A percentile compares a stretch with the other conserved stretches of the same genome.
Conservation (phyloP, 345 rosid species). For the Eucalyptus erythrocorys region DNA sequence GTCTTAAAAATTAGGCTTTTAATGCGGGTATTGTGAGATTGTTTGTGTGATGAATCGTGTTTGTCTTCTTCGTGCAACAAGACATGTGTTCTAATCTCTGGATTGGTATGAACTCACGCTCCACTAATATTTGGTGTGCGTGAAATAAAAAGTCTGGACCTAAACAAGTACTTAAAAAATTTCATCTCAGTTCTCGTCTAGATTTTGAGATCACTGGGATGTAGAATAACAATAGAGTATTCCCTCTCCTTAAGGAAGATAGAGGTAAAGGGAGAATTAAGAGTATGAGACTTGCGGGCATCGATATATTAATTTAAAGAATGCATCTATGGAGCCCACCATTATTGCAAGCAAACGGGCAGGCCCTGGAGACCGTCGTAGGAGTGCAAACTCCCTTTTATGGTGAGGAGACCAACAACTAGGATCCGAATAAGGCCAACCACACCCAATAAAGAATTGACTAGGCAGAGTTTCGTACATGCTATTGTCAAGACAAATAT, state of each 20-base stretch:
- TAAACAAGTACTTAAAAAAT: no score
- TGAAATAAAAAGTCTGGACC: background rate
- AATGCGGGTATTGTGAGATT: background rate
- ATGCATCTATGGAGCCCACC: rapidly evolving
- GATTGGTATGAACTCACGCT: background rate
- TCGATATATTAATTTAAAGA: rapidly evolving
- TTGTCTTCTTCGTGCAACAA: background rate
- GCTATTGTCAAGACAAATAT: background rate
- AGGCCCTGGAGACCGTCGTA: no score
- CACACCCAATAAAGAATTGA: background rate
- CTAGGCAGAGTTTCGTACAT: background rate
- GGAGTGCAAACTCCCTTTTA: no score
- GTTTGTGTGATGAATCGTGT: background rate
- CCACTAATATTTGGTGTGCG: background rate
- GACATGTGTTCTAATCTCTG: background rate
- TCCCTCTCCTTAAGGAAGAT: no score
- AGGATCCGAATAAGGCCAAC: no score
- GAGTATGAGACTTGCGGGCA: rapidly evolving
- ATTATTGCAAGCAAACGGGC: no score
- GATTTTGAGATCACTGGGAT: no score
- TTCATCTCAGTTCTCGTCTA: rapidly evolving
- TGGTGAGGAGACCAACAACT: no score
- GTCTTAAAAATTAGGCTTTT: background rate
- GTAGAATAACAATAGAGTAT: no score
- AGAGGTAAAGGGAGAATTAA: no score